Conservation (phyloP, 768 basidiomycete genomes). For the Lepiota brunneoincarnata region DNA sequence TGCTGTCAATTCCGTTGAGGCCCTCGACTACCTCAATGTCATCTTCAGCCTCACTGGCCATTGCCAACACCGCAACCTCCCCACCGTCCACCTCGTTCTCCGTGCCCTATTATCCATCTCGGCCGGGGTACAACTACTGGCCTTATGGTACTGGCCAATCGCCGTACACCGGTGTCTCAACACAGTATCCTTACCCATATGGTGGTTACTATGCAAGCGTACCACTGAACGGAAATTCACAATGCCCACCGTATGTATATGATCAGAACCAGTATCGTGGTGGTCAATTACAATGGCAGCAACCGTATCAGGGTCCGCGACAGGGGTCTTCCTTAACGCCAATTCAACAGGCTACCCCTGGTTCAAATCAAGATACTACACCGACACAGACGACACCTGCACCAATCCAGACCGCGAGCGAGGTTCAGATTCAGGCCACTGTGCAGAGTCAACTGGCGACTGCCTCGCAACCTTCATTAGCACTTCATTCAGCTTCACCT, state of each 20-base stretch:
- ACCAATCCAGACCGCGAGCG: neutral
- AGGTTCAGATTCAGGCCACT: neutral
- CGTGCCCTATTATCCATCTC: constrained; percentile 16
- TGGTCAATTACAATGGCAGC: constrained; percentile 20
- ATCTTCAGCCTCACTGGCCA: neutral
- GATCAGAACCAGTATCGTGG: constrained; percentile 11
- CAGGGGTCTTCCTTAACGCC: neutral
- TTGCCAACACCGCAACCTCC: constrained; percentile 5
- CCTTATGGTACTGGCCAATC: constrained; percentile 23
- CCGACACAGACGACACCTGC: neutral
- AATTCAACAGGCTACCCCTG: neutral
- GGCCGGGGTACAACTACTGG: constrained; percentile 36
- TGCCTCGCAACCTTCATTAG: neutral
- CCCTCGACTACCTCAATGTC: constrained; percentile 12
- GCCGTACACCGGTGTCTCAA: constrained; percentile 10
- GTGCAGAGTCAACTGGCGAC: neutral
- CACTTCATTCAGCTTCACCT: neutral
- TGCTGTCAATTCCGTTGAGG: constrained; percentile 18
- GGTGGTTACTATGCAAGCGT: constrained; percentile 13
- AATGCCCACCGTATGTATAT: constrained; percentile 14
- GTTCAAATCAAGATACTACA: neutral
- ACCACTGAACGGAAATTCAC: constrained; percentile 10
- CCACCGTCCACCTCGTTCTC: constrained; percentile 13
- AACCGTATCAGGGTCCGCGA: constrained; percentile 19
- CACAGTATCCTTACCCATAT: constrained; percentile 14